Base-by-base conservation (phyloP, 148 eudicot species). In the Arbutus unedo region DNA sequence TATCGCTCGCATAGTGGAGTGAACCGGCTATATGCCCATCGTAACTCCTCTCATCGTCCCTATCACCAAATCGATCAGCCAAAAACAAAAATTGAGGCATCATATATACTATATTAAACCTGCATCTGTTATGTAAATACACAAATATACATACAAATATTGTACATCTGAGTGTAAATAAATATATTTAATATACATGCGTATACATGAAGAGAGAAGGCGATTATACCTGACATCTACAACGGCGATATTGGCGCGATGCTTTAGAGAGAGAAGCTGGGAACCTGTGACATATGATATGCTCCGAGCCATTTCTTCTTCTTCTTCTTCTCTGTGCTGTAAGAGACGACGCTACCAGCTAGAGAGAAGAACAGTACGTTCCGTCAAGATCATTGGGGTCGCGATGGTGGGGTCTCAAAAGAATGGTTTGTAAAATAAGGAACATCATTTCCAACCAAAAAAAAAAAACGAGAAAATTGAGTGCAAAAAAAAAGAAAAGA, bases 21-120 rank as follows among this genome's bases (percentile, higher is more conserved):
- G 98, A 96, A 18, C 98, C 98, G 13, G 94, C 91, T 85, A 96
- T 96, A 74, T 96, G 98, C n/a, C 98, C 97, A 74, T 94, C 98
- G 66, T 88, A 91, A 77, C 79, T 87, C 83, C 98, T 90, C 87
- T 96, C 98, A 53, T 93, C 95, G 76, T 94, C 98, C 83, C 98
- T 95, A 54, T n/a, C 59, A 44, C 11, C 67, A 41, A 3, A 85
- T n/a, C 49, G 43, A 55, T n/a, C 49, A 77, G 41, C 51, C 19
- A 71, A 57, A 54, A 10, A 44, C 47, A 45, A n/a, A 9, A 44
- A 4, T 13, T 13, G 38, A 75, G 10, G 18, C 6, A 31, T 11
- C 56, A 8, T 2, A 8, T 66, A 3, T 51, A 18, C 62, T 77
- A 19, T 77, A 19, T 18, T 4, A 4, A 8, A 74, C 8, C 16